These are phyloP conservation scores for Podila epigama DNA, from an alignment of 192 early-diverging fungal species.

Conservation along the genomic window DNA sequence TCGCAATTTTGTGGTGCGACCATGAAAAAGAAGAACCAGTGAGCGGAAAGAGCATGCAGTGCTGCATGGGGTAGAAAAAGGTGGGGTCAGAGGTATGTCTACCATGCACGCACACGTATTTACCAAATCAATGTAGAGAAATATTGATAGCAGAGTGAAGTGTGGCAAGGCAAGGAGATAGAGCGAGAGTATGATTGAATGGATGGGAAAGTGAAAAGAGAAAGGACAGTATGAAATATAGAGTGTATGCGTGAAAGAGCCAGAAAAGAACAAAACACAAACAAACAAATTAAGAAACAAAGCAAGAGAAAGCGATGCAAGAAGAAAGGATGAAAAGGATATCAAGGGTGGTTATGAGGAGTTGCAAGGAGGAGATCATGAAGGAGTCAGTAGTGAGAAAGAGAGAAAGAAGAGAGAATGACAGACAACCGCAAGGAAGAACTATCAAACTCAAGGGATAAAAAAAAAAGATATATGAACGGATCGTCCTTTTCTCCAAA, in stretches of 20 bases:
- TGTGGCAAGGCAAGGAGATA: neutral
- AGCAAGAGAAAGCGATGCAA: neutral
- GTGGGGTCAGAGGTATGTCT: too few species aligned
- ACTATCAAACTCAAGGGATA: neutral
- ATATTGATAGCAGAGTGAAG: neutral
- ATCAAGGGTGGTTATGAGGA: neutral
- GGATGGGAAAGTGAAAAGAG: neutral
- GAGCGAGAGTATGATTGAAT: neutral
- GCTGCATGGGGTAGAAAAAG: too few species aligned
- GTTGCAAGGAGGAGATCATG: neutral
- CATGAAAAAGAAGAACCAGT: too few species aligned
- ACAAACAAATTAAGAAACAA: neutral
- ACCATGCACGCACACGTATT: too few species aligned
- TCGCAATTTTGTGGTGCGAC: too few species aligned
- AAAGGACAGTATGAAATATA: too few species aligned
- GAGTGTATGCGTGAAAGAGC: too few species aligned
- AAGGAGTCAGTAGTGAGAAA: neutral
- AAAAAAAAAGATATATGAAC: neutral
- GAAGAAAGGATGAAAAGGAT: neutral
- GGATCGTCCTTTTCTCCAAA: neutral
- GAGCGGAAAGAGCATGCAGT: too few species aligned
- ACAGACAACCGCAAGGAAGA: too few species aligned
- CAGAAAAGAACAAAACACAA: neutral
- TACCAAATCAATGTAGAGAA: neutral
- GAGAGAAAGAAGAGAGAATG: neutral